Evolutionary conservation across 1,284 basidiomycete genomes (phyloP), one percentile per base, ranked within the genome.

Genomic region (Mycosarcoma maydis): DNA sequence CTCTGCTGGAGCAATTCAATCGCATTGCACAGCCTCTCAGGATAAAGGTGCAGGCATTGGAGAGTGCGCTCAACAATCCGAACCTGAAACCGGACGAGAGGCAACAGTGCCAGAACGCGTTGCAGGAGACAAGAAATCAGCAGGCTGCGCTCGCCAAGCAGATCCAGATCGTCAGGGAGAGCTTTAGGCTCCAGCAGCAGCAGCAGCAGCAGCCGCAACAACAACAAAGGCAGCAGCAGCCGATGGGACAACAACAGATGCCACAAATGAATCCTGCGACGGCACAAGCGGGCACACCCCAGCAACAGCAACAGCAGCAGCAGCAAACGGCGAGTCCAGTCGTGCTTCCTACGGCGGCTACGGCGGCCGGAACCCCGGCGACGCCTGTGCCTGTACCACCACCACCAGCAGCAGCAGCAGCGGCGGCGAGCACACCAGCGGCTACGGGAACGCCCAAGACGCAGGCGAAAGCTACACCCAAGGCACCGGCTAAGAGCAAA

Each of bases 1-100:
- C 68, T 36, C 47, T 75, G 16, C 45, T 76, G 51, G 73, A 75
- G 47, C 73, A 75, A 34, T 75, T 77, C 47, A 74, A 77, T 41
- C 65, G 68, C 11, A 60, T 74, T 47, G 71, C 73, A 19, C 69
- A 75, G 20, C 73, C 73, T n/a, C 48, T 75, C 7, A 47, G 65
- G 36, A 59, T 72, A 52, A 77, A 77, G 38, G 70, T 73, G 20
- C 61, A 70, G 24, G 71, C 72, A 30, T 32, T 75, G 11, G 73
- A 73, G 45, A 68, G 57, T 9, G 72, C 71, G 17, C 36, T 75
- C 19, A 53, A 53, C 40, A 73, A 73, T 19, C 65, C 67, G 0
- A 56, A 58, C 17, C 45, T 74, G 17, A 74, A 72, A 39, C 73
- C 73, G 2, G 72, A 77, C 40, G 72, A 77, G 37, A 48, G 73